Percentiles rank a stretch among this genome's conserved stretches.
Evolutionary conservation across 1,139 yeast genomes (phyloP).

Genomic region (Kodamaea alishanica): DNA sequence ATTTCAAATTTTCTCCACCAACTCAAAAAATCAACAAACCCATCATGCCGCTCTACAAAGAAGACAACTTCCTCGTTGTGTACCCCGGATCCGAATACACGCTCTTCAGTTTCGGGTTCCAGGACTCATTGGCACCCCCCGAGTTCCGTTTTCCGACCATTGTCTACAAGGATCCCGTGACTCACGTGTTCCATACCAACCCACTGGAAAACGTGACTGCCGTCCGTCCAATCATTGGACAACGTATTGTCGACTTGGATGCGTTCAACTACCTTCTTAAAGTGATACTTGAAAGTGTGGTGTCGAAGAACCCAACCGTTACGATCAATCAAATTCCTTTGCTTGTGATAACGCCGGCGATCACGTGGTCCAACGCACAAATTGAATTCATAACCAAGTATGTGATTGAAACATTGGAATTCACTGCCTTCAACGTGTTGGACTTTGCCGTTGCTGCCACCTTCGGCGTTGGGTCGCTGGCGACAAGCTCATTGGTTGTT

Average conservation of each 20-base stretch:
- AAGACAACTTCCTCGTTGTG: slow-evolving; percentile 59
- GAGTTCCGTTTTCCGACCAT: slow-evolving; percentile 68
- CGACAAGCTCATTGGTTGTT: slow-evolving; percentile 62
- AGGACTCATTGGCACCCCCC: slow-evolving; percentile 77
- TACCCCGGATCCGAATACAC: slow-evolving; percentile 81
- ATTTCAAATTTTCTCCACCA: no score
- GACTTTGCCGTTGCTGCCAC: slow-evolving; percentile 70
- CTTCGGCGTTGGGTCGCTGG: slow-evolving; percentile 66
- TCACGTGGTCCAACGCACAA: slow-evolving; percentile 65
- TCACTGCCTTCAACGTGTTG: slow-evolving; percentile 69
- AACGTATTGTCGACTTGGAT: slow-evolving; percentile 60
- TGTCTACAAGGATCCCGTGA: slow-evolving; percentile 55
- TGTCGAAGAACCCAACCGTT: slow-evolving; percentile 48
- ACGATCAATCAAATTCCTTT: slow-evolving; percentile 46
- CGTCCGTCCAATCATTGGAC: slow-evolving; percentile 60
- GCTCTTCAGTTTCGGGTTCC: slow-evolving; percentile 74
- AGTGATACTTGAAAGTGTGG: slow-evolving; percentile 54
- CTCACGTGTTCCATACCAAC: slow-evolving; percentile 14
- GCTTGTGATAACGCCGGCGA: slow-evolving; percentile 59
- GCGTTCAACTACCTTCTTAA: slow-evolving; percentile 72
- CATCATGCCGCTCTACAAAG: slow-evolving; percentile 57
- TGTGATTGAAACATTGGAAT: slow-evolving; percentile 67
- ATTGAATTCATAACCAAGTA: slow-evolving; percentile 70
- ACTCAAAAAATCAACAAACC: slow-evolving; percentile 1
- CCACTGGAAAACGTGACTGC: slow-evolving; percentile 38